Base-by-base conservation (phyloP, 257 asterid genomes). In the Asclepias syriaca region DNA sequence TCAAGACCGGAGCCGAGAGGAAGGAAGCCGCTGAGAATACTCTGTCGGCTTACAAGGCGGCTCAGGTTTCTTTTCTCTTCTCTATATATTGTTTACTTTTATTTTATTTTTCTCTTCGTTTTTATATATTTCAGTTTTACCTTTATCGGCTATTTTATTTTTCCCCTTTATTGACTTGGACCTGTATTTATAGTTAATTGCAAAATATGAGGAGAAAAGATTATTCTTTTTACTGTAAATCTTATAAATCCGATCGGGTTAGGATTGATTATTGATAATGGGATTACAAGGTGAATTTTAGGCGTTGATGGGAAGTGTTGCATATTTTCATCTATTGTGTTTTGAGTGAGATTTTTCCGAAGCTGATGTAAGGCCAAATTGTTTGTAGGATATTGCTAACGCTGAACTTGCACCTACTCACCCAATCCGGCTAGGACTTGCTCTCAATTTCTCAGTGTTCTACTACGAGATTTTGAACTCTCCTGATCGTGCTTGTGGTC, bases 11-110 rank as follows among this genome's bases (percentile, higher is more conserved):
- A 39, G 80, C 86, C 40, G 97, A 88, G 78, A 71, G 96, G 22
- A 91, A 91, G 77, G 93, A 89, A 46, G 97, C 97, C 72, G 96
- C 97, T 16, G 96, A 91, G 84, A 89, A 89, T 60, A 91, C 97
- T 76, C 96, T 91, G 75, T 78, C 85, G 58, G 97, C 97, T 67
- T 91, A 91, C 81, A 91, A 89, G 72, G 67, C 97, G 65, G 95
- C 97, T 80, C 97, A 91, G 96, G 97, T 91, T 65, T 69, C 50
- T 5, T 12, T 34, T 34, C 39, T 34, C 39, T 32, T 5, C 32
- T 34, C 24, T 70, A 14, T 50, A 27, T 53, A 32, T 40, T 50
- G 12, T 70, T 51, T 27, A 4, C 15, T 15, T 50, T 16, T 10
- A 34, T 4, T 32, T 51, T 32, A 3, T 56, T 53, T 53, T 21